Conservation (phyloP, 1,139 yeast genomes). For the Arxiozyma slooffiae region DNA sequence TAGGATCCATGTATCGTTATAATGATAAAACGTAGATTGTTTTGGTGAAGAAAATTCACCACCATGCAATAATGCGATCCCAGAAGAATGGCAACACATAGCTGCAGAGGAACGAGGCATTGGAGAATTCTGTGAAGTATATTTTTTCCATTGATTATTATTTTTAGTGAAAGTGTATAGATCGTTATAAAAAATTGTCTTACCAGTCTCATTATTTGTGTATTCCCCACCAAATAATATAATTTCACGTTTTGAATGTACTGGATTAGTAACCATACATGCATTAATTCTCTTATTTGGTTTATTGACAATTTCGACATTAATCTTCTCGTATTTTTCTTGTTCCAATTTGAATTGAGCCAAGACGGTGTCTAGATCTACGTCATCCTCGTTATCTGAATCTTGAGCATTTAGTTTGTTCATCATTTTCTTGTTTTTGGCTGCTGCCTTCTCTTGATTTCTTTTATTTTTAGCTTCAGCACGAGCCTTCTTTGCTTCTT, state of each 20-base stretch:
- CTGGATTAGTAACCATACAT: conserved; percentile 65
- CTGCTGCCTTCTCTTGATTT: conserved; percentile 60
- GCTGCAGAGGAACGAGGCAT: conserved; percentile 91
- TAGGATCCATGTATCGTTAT: conserved; percentile 90
- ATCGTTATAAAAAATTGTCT: conserved; percentile 73
- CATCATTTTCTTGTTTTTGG: conserved; percentile 67
- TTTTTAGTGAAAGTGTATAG: conserved; percentile 64
- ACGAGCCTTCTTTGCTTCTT: conserved; percentile 86
- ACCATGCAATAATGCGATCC: conserved; percentile 76
- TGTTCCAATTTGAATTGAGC: conserved; percentile 74
- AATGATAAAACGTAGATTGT: conserved; percentile 91
- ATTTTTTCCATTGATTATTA: conserved; percentile 71
- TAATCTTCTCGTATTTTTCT: conserved; percentile 63
- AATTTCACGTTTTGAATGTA: conserved; percentile 67
- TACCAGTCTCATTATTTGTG: conserved; percentile 37
- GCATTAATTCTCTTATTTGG: conserved; percentile 70
- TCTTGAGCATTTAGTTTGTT: conserved; percentile 38
- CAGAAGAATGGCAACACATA: conserved; percentile 88
- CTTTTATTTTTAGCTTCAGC: conserved; percentile 78
- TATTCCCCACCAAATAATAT: conserved; percentile 86
- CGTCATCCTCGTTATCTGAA: conserved; percentile 83
- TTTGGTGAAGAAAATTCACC: conserved; percentile 97
- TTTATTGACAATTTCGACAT: conserved; percentile 44
- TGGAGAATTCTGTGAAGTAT: conserved; percentile 77
- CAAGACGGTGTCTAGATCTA: conserved; percentile 76